Evolutionary conservation across 164 flowering plant genomes (phyloP).

Genomic region (Houttuynia cordata): DNA sequence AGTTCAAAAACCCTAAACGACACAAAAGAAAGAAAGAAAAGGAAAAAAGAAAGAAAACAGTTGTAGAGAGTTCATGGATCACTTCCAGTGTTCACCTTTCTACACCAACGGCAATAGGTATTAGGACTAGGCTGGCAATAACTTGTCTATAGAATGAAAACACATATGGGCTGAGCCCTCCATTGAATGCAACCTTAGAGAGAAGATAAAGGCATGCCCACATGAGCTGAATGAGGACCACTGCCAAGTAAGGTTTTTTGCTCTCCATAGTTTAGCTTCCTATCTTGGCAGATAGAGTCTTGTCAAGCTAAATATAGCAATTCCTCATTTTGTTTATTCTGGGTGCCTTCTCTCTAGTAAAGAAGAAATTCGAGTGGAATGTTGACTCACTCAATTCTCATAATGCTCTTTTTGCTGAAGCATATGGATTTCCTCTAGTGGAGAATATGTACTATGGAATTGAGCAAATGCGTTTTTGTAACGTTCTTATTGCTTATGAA

Average conservation of each 20-base stretch:
- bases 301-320: no score
- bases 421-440: no score
- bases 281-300: no score
- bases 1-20: not conserved
- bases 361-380: no score
- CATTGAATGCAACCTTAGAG: not conserved
- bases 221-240: not conserved
- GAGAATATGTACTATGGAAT: no score
- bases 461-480: no score
- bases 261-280: not conserved
- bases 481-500: no score
- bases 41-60: not conserved
- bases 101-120: not conserved
- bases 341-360: no score
- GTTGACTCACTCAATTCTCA: no score
- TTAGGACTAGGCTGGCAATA: not conserved
- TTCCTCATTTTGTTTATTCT: no score
- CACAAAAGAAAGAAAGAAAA: not conserved
- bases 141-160: constrained; percentile 1
- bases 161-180: not conserved
- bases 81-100: not conserved
- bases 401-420: no score
- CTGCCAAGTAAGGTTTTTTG: not conserved
- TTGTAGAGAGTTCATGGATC: not conserved
- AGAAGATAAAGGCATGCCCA: not conserved